Percentiles rank a stretch among this genome's conserved stretches.
Conservation (phyloP, 208 protist genomes). For the Leishmania martiniquensis region DNA sequence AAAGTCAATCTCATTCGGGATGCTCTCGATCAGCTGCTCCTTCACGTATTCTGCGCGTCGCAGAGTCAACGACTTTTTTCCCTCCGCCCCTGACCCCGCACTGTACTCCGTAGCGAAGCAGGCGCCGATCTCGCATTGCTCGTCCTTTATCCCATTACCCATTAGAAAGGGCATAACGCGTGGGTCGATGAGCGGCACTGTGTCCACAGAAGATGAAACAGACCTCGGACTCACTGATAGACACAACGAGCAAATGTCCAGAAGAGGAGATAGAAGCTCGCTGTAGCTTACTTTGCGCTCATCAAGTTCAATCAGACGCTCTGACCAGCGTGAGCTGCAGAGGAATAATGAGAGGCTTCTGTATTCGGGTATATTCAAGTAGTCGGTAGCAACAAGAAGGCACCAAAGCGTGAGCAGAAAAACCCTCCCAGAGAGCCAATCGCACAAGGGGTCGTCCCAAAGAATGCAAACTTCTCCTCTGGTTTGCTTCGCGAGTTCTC, state of each 20-base stretch:
- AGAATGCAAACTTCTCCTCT: slow-evolving; percentile 7
- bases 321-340: slow-evolving; percentile 58
- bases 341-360: slow-evolving; percentile 46
- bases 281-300: slow-evolving; percentile 38
- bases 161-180: slow-evolving; percentile 27
- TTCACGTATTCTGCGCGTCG: slow-evolving; percentile 13
- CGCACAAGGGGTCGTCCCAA: background rate
- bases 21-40: slow-evolving; percentile 42
- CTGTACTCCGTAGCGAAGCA: background rate
- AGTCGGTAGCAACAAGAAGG: slow-evolving; percentile 54
- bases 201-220: slow-evolving; percentile 48
- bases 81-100: background rate
- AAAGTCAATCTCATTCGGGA: slow-evolving; percentile 69
- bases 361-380: slow-evolving; percentile 37
- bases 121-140: background rate
- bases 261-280: slow-evolving; percentile 46
- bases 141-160: slow-evolving; percentile 6
- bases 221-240: slow-evolving; percentile 40
- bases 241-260: slow-evolving; percentile 59
- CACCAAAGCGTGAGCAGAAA: slow-evolving; percentile 61
- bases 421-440: slow-evolving; percentile 20
- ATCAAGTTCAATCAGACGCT: slow-evolving; percentile 35
- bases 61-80: slow-evolving; percentile 27
- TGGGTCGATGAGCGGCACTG: slow-evolving; percentile 57
- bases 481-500: background rate